Conservation (phyloP, 2,329 filamentous ascomycete genomes). For the Colletotrichum truncatum region DNA sequence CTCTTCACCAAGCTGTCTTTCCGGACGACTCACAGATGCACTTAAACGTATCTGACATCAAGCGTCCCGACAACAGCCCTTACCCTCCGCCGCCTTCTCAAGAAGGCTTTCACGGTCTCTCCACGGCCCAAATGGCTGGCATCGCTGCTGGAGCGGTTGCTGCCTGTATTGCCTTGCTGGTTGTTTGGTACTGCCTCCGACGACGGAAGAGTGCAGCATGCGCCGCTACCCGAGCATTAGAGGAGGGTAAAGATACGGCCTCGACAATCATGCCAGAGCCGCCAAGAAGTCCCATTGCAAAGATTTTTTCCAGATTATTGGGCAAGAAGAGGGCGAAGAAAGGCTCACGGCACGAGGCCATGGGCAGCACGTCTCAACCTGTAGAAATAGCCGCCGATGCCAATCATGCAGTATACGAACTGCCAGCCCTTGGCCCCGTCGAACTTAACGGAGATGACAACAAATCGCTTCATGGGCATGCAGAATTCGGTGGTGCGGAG, state of each 20-base stretch:
- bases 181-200: constrained; percentile 43
- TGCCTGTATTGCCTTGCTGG: constrained; percentile 38
- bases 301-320: constrained; percentile 55
- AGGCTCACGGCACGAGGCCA: constrained; percentile 34
- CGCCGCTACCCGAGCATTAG: constrained; percentile 26
- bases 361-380: constrained; percentile 42
- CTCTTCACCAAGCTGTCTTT: constrained; percentile 64
- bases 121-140: constrained; percentile 53
- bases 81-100: constrained; percentile 50
- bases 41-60: constrained; percentile 52
- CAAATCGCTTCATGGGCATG: constrained; percentile 47
- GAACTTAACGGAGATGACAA: constrained; percentile 57
- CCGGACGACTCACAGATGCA: constrained; percentile 51
- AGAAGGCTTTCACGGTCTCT: constrained; percentile 40
- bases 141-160: constrained; percentile 53
- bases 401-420: constrained; percentile 61
- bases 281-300: constrained; percentile 45
- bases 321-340: constrained; percentile 44
- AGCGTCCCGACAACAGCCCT: constrained; percentile 53
- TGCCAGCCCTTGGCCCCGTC: constrained; percentile 56
- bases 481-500: constrained; percentile 51
- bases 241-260: constrained; percentile 48
- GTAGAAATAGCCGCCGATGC: constrained; percentile 52
- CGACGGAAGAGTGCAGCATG: constrained; percentile 43
- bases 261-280: constrained; percentile 44